Evolutionary conservation across 2,329 filamentous ascomycete genomes (phyloP).

Genomic region (Penicillium freii): DNA sequence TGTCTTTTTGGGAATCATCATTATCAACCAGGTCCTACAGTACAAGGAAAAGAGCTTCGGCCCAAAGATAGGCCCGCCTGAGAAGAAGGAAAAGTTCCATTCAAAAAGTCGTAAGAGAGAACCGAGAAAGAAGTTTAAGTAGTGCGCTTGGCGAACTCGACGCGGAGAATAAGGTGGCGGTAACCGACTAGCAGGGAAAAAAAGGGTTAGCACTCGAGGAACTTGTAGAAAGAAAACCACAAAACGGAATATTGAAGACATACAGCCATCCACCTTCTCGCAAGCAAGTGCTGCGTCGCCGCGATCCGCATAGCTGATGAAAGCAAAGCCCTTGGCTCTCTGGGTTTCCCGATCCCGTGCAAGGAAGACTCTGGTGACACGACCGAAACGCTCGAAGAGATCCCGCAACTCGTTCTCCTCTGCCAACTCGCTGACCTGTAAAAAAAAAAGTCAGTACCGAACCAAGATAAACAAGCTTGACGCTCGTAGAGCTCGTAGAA

Average conservation of each 20-base stretch:
- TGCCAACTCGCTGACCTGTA: slow-evolving; percentile 88
- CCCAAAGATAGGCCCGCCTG: slow-evolving; percentile 32
- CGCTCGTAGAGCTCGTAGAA: background rate
- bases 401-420: slow-evolving; percentile 94
- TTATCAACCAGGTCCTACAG: slow-evolving; percentile 40
- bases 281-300: slow-evolving; percentile 87
- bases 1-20: slow-evolving; percentile 37
- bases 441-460: slow-evolving; percentile 11
- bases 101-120: slow-evolving; percentile 32
- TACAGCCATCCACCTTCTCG: slow-evolving; percentile 95
- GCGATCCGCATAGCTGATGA: slow-evolving; percentile 94
- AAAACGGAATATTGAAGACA: slow-evolving; percentile 32
- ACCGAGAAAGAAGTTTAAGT: slow-evolving; percentile 33
- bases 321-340: slow-evolving; percentile 96
- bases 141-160: slow-evolving; percentile 53
- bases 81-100: slow-evolving; percentile 31
- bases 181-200: slow-evolving; percentile 46
- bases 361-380: slow-evolving; percentile 94
- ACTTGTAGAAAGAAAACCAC: background rate
- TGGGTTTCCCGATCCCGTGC: slow-evolving; percentile 97
- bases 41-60: slow-evolving; percentile 35
- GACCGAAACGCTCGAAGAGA: slow-evolving; percentile 96
- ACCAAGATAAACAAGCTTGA: background rate
- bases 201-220: slow-evolving; percentile 24
- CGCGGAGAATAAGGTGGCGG: slow-evolving; percentile 52